A percentile compares a stretch with the other conserved stretches of the same genome.
These are phyloP conservation scores for Leccinum griseonigrum DNA, from an alignment of 1,284 basidiomycete species.

Conservation along the genomic window DNA sequence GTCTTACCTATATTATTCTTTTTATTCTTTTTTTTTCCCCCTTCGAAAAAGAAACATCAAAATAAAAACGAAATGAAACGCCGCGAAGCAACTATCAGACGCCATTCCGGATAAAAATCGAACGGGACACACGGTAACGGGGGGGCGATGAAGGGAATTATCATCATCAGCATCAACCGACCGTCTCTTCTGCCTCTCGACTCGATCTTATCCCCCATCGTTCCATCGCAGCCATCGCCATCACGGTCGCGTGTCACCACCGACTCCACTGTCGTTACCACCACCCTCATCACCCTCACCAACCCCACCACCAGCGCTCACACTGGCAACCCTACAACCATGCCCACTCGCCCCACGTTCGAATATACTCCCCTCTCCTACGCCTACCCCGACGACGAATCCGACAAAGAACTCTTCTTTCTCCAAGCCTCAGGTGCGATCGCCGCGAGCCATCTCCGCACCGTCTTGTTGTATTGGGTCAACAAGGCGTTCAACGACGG, in stretches of 20 bases:
- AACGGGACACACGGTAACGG: conserved; percentile 1
- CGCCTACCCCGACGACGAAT: conserved; percentile 24
- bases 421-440: conserved; percentile 17
- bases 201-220: background rate
- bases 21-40: background rate
- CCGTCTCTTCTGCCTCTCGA: background rate
- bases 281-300: background rate
- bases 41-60: background rate
- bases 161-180: background rate
- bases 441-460: conserved; percentile 1
- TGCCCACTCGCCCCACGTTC: conserved; percentile 14
- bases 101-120: conserved; percentile 10
- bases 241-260: background rate
- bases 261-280: background rate
- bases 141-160: background rate
- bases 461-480: conserved; percentile 28
- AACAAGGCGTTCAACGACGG: conserved; percentile 23
- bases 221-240: background rate
- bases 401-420: conserved; percentile 24
- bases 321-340: background rate
- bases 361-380: conserved; percentile 25
- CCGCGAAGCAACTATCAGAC: conserved; percentile 9
- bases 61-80: conserved; percentile 8
- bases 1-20: background rate
- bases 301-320: background rate